Conservation (phyloP, 306 rosid species). For the Begonia masoniana region DNA sequence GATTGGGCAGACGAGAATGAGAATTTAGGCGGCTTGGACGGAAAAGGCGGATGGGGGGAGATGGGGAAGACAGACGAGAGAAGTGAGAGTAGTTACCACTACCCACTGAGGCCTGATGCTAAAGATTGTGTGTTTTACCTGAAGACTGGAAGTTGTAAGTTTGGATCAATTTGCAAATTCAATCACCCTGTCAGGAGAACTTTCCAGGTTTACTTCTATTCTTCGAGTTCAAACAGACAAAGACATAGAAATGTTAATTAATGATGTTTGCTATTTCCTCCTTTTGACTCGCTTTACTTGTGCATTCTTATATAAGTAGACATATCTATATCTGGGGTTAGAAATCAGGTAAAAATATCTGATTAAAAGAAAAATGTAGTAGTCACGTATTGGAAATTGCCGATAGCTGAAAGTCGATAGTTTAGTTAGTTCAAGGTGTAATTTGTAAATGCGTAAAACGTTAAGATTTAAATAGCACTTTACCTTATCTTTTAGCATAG, state of each 20-base stretch:
- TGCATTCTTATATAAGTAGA: not conserved
- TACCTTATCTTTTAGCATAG: too few species aligned
- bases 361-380: too few species aligned
- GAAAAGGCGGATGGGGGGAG: conserved; percentile 16
- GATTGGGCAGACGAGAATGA: conserved; percentile 24
- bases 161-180: conserved; percentile 76
- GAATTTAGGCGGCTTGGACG: conserved; percentile 9
- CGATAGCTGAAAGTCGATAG: too few species aligned
- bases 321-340: too few species aligned
- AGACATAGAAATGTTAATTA: not conserved
- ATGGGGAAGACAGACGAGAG: conserved; percentile 8
- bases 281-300: not conserved
- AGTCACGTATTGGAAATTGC: too few species aligned
- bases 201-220: conserved; percentile 29
- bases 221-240: not conserved
- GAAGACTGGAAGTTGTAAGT: conserved; percentile 79
- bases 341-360: too few species aligned
- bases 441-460: too few species aligned
- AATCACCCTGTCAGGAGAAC: conserved; percentile 71
- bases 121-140: conserved; percentile 78
- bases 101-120: conserved; percentile 85
- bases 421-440: too few species aligned
- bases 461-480: too few species aligned
- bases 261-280: not conserved
- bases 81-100: conserved; percentile 19